Evolutionary conservation across 2,329 filamentous ascomycete genomes (phyloP).

Genomic region (Paraconiothyrium brasiliense): DNA sequence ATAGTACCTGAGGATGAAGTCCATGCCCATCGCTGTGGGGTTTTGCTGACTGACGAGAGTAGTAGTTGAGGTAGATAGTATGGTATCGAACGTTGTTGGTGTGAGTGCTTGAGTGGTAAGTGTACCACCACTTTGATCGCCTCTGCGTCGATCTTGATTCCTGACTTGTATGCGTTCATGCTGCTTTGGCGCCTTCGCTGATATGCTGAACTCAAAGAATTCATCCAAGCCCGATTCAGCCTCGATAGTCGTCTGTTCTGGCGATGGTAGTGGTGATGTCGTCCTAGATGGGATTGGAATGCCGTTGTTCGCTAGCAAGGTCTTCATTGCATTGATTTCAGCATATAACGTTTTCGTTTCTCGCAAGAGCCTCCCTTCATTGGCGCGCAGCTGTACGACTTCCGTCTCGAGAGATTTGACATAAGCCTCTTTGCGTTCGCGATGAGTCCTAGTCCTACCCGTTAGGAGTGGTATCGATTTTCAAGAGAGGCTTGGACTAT

Average conservation of each 20-base stretch:
- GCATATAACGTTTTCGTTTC: slow-evolving; percentile 35
- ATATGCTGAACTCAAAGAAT: slow-evolving; percentile 21
- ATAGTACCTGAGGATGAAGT: slow-evolving; percentile 49
- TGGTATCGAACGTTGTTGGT: slow-evolving; percentile 10
- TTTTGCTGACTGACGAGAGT: slow-evolving; percentile 28
- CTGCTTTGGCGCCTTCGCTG: not conserved
- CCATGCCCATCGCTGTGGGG: slow-evolving; percentile 33
- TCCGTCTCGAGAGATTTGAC: slow-evolving; percentile 40
- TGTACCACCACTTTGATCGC: too few species aligned
- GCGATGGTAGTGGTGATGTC: too few species aligned
- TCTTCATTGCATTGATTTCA: slow-evolving; percentile 34
- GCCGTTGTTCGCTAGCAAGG: slow-evolving; percentile 27
- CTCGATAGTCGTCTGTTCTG: not conserved
- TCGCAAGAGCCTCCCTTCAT: slow-evolving; percentile 40
- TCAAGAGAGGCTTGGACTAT: too few species aligned
- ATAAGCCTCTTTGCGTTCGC: slow-evolving; percentile 47
- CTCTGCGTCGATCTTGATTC: not conserved
- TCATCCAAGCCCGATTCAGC: slow-evolving; percentile 13
- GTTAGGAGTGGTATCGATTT: not conserved
- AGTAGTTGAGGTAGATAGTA: not conserved
- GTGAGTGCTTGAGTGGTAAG: not conserved
- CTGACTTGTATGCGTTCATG: slow-evolving; percentile 9
- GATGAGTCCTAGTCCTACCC: slow-evolving; percentile 32
- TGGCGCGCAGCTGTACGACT: slow-evolving; percentile 40
- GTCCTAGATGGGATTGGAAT: slow-evolving; percentile 23